These are phyloP conservation scores for Castanea crenata DNA, from an alignment of 306 rosid genomes.

Conservation along the genomic window DNA sequence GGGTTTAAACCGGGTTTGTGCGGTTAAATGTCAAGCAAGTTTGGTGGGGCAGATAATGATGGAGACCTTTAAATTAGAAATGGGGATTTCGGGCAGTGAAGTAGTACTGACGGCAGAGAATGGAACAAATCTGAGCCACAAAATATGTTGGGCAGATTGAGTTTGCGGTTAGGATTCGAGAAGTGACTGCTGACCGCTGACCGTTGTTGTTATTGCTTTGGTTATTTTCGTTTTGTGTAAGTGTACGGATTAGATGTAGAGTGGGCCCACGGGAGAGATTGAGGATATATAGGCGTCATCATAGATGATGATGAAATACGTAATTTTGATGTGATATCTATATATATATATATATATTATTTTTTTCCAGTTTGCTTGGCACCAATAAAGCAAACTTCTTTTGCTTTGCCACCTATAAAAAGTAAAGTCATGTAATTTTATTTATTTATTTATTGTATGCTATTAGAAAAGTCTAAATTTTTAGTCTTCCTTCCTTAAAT, in stretches of 20 bases:
- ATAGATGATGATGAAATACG: too few species aligned
- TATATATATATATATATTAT: too few species aligned
- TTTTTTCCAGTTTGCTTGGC: too few species aligned
- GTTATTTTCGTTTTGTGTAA: neutral
- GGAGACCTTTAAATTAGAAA: neutral
- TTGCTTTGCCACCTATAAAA: too few species aligned
- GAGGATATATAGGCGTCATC: too few species aligned
- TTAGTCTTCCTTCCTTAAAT: too few species aligned
- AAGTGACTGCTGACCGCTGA: slow-evolving; percentile 7
- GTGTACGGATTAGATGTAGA: neutral
- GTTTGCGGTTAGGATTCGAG: slow-evolving; percentile 9
- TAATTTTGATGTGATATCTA: too few species aligned
- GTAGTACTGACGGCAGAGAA: slow-evolving; percentile 2
- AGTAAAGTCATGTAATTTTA: too few species aligned
- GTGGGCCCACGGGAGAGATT: neutral
- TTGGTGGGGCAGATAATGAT: neutral
- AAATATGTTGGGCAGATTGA: slow-evolving; percentile 8
- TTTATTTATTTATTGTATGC: too few species aligned
- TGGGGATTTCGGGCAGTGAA: slow-evolving; percentile 12
- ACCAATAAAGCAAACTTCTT: too few species aligned
- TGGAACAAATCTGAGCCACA: slow-evolving; percentile 24
- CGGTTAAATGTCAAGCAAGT: slow-evolving; percentile 1
- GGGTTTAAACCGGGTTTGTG: neutral
- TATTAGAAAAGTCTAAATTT: too few species aligned
- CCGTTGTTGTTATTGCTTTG: neutral